Evolutionary conservation across 768 basidiomycete genomes (phyloP), one percentile per base, ranked within the genome.

Genomic region (Lactifluus pinguis): DNA sequence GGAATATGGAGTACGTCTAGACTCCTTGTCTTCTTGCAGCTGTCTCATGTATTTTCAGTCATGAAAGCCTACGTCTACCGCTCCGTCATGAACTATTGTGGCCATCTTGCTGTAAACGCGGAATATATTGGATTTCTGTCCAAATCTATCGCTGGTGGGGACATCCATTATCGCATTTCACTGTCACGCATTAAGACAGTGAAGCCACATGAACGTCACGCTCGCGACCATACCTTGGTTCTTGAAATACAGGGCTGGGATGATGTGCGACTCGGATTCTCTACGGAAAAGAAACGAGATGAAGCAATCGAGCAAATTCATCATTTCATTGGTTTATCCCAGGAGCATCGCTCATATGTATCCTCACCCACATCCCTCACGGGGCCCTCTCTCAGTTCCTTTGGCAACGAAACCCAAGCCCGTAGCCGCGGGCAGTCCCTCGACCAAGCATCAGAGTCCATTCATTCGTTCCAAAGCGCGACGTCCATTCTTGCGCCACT

Each of bases 401-500:
- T 25, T 21, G 55, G 30, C 39, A 30, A 55, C 6, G 60, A 56
- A 39, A 13, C 6, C 25, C 13, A 21, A 15, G 41, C 54, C 17
- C 44, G 19, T n/a, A 9, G 2, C 51, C 60, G 44, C 11, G 21
- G 15, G 13, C 51, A 8, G 19, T 15, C 56, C 8, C 30, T 39
- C 32, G 61, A 58, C 17, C 61, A 36, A 17, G 13, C 38, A 21
- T 21, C 52, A 19, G 51, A 53, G 41, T 34, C 47, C 14, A 1
- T 2, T 19, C 4, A 0, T 19, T 10, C 39, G 25, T 36, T 44
- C 39, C 49, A 49, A 30, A 65, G 53, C 34, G 68, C 77, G 29
- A 73, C 76, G 8, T 71, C 70, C 8, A 67, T 80, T 17, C 70
- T 81, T n/a, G 71, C 78, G 6, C 80, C 80, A 8, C 73, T 79